Conservation (phyloP, 495 filamentous ascomycete species). For the Talaromyces borbonicus region DNA sequence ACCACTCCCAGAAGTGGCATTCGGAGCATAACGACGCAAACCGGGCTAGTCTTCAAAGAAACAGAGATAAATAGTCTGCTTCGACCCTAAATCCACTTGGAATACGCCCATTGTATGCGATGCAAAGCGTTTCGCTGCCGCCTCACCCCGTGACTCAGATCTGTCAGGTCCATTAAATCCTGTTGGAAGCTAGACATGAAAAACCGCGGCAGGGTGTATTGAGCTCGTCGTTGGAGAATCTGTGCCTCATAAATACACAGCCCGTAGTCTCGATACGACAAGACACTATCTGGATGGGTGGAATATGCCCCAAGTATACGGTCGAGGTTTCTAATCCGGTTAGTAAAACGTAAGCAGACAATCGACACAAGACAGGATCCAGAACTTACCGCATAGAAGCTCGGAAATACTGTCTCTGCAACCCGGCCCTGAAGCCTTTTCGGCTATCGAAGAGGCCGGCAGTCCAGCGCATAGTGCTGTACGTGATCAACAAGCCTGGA, state of each 20-base stretch:
- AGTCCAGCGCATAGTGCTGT: conserved; percentile 66
- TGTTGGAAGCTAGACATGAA: conserved; percentile 74
- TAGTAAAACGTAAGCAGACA: conserved; percentile 9
- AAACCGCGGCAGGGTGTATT: conserved; percentile 51
- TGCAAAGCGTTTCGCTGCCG: conserved; percentile 67
- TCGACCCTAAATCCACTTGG: conserved; percentile 49
- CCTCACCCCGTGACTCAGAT: conserved; percentile 61
- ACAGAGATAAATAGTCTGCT: background rate
- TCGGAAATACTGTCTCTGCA: conserved; percentile 53
- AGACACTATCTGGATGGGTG: conserved; percentile 50
- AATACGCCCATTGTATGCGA: conserved; percentile 82
- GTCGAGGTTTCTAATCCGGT: conserved; percentile 55
- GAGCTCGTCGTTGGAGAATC: conserved; percentile 57
- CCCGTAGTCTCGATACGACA: conserved; percentile 85
- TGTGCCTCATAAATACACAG: conserved; percentile 83
- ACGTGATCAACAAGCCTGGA: conserved; percentile 75
- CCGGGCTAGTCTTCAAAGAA: too few species aligned
- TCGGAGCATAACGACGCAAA: too few species aligned
- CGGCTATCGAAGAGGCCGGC: conserved; percentile 54
- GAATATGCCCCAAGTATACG: conserved; percentile 62
- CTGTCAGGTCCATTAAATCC: conserved; percentile 72
- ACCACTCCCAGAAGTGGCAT: too few species aligned
- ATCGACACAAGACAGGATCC: background rate
- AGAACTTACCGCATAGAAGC: conserved; percentile 57
- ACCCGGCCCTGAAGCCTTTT: conserved; percentile 49